Base-by-base conservation (phyloP, 2,329 filamentous ascomycete species). In the Epichloe typhina region DNA sequence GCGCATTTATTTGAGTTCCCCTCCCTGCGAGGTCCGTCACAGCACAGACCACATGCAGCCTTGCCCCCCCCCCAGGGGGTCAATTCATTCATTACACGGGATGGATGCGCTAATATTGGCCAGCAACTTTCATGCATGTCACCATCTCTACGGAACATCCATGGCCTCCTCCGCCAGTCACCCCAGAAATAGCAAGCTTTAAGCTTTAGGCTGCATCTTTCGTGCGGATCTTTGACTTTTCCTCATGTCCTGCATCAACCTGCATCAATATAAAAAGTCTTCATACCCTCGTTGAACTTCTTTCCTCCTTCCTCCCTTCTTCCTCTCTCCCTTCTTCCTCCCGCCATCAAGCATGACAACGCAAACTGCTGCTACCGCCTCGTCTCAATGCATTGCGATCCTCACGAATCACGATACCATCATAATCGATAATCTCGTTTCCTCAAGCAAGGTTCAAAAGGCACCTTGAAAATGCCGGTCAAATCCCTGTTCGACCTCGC, bases 401-500 rank as follows among this genome's bases (percentile, higher is more conserved):
- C 47, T 43, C 38, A 53, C 26, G 39, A 35, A 6, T 43, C 38
- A 53, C 26, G 39, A 21, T 13, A 41, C 26, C 46, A 9, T 47
- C 35, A 17, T 47, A 47, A 37, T 21, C 36, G 9, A 45, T 9
- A 13, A 23, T 23, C 23, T 26, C 33, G 2, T 23, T 12, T 9
- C 15, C 2, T 19, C 19, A 21, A 26, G 7, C n/a, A 13, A 8
- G 12, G 12, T 42, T 21, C 40, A 5, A 23, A 12, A 40, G n/a
- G 11, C 15, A 38, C 35, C 5, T 21, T 13, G 17, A 52, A 47
- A 37, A 72, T 73, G 71, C 62, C 69, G 47, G 66, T 69, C 56
- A 73, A 75, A 54, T 74, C 75, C 35, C 69, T 83, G 1, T 61
- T 72, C 45, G 72, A 75, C 7, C 66, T 79, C 53, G 74, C 75